A percentile compares a stretch with the other conserved stretches of the same genome.
phyloP scores from a whole-genome alignment of 2,329 filamentous ascomycete species.

The Exophiala aquamarina region DNA sequence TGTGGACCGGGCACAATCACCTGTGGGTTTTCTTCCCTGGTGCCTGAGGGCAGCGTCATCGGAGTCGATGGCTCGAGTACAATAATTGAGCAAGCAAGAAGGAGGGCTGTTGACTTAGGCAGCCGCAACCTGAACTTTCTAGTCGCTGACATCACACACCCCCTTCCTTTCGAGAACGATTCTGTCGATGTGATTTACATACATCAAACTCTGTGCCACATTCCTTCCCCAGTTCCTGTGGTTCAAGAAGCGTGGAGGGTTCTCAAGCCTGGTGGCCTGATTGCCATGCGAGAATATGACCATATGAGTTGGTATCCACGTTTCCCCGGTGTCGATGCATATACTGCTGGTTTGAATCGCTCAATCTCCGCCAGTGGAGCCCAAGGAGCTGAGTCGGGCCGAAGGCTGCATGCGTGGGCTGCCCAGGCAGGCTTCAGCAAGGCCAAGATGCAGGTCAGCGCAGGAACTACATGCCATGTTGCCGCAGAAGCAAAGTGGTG shows the following conservation, averaged over 20 bases:
- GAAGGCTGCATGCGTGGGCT: constrained; percentile 29
- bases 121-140: constrained; percentile 32
- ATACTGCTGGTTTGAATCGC: no score
- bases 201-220: constrained; percentile 46
- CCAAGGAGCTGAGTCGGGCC: no score
- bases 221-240: constrained; percentile 34
- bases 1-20: constrained; percentile 54
- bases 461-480: constrained; percentile 31
- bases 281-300: constrained; percentile 35
- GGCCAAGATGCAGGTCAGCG: constrained; percentile 33
- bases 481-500: constrained; percentile 32
- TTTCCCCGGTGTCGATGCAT: constrained; percentile 31
- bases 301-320: constrained; percentile 37
- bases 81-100: constrained; percentile 35
- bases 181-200: constrained; percentile 46
- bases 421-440: constrained; percentile 26
- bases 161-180: constrained; percentile 41
- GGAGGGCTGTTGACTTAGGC: constrained; percentile 17
- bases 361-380: constrained; percentile 32
- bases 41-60: constrained; percentile 40
- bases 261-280: constrained; percentile 43
- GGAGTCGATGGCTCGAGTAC: constrained; percentile 41
- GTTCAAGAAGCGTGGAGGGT: constrained; percentile 33
- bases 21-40: constrained; percentile 41
- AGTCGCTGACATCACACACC: constrained; percentile 36